Base-by-base conservation (phyloP, 2,329 filamentous ascomycete species). In the Teratosphaeriaceae sp. region DNA sequence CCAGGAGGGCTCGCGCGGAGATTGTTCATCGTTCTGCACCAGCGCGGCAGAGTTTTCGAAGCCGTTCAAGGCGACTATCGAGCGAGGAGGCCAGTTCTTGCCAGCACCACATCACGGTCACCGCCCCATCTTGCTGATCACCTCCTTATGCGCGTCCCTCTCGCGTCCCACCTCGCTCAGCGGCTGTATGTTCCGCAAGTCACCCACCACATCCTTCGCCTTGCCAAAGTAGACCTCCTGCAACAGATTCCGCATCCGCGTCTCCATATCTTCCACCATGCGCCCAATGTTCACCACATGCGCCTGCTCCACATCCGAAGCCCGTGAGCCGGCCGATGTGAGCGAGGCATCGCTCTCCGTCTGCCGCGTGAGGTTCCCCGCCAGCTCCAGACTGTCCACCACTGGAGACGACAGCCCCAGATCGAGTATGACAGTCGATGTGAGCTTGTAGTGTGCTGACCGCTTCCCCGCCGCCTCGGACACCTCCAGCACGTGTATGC, bases 171-270 rank as follows among this genome's bases (percentile, higher is more conserved):
- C 81, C 67, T 95, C 88, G 52, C 86, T 94, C 64, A 97, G 69
- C 50, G 84, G 82, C 40, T 81, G 80, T 51, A 94, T 77, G 75
- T 89, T 97, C 64, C 92, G 78, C 67, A 98, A 69, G 65, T 98
- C 90, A 43, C 90, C 92, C 3, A 98, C 90, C 2, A 98, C 88
- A 67, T 98, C 92, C 77, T 94, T 96, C 43, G 92, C 90, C 75
- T 98, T 98, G 63, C 92, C 92, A 69, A 98, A 98, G 71, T 98
- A 98, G 38, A 98, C 92, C 69, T 98, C 92, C 74, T 98, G 90
- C 64, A 98, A 72, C 66, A 97, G 67, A 67, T 98, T 98, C 53
- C 92, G 80, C 92, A 98, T 97, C 76, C 96, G 95, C 64, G 96
- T 80, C 72, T 98, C 92, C 92, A 98, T 97, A 66, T 98, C 92